A percentile compares a stretch with the other conserved stretches of the same genome.
Evolutionary conservation across 805 yeast species (phyloP).

Genomic region (Saccharomycopsis sp.): DNA sequence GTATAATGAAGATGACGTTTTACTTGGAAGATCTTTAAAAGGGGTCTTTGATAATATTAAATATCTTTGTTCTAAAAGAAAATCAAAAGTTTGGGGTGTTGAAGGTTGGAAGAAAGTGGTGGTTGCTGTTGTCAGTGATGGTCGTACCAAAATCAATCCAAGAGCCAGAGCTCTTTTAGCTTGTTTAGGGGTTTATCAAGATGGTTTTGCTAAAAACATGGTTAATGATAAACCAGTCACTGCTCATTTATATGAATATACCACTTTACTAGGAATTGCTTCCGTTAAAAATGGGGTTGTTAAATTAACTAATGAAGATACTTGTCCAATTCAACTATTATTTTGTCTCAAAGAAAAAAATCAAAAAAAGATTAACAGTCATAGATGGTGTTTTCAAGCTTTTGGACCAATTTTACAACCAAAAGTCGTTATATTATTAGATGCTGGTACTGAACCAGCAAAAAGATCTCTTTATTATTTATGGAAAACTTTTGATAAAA

Average conservation of each 20-base stretch:
- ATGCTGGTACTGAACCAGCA: constrained; percentile 92
- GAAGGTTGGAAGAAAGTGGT: constrained; percentile 94
- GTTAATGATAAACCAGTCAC: constrained; percentile 76
- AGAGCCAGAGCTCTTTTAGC: constrained; percentile 73
- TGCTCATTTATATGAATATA: constrained; percentile 88
- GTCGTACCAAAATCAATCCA: constrained; percentile 75
- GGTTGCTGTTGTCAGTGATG: constrained; percentile 84
- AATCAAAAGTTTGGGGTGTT: constrained; percentile 88
- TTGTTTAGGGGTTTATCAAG: constrained; percentile 87
- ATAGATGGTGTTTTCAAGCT: constrained; percentile 94
- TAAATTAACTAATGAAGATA: constrained; percentile 87
- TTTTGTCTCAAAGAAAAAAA: constrained; percentile 89
- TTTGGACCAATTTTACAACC: constrained; percentile 81
- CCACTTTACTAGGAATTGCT: constrained; percentile 82
- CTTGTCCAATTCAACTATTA: constrained; percentile 80
- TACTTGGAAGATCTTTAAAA: constrained; percentile 74
- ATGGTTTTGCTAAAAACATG: constrained; percentile 89
- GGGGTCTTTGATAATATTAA: constrained; percentile 86
- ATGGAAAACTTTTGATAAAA: constrained; percentile 74
- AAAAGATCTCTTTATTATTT: constrained; percentile 75
- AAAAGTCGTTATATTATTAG: constrained; percentile 71
- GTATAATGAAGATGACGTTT: constrained; percentile 81
- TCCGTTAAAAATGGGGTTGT: constrained; percentile 56
- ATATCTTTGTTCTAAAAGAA: constrained; percentile 55
- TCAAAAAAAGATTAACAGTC: constrained; percentile 86